Evolutionary conservation across 2,329 filamentous ascomycete genomes (phyloP), one percentile per base, ranked within the genome.

Genomic region (Trichoderma harzianum): DNA sequence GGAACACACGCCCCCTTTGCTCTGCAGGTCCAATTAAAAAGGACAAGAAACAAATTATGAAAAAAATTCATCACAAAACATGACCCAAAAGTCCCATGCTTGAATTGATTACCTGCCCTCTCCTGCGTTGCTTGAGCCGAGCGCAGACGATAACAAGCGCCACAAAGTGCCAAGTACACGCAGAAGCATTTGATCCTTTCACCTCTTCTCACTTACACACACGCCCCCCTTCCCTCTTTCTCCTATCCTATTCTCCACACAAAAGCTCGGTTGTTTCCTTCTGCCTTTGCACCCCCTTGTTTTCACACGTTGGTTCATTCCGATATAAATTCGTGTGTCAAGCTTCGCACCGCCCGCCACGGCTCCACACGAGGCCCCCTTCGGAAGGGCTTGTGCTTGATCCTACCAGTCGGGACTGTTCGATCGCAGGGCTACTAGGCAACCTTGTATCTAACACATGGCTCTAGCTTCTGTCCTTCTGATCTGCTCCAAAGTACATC

Each of bases 291-390:
- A 53, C 28, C 62, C 63, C 63, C 69, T 68, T 43, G 30, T 67
- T 28, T 43, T 43, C 39, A 43, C 61, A 53, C 28, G 16, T 32
- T 30, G 32, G 30, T 43, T 65, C 74, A 74, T 80, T 80, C 79
- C 79, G 79, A 75, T 76, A 79, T 80, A 79, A 80, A 76, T 76
- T 80, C 79, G 79, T 80, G 79, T 69, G 65, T 65, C 61, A 72
- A 70, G 66, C 63, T 72, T 69, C 72, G 73, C 73, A 73, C 70
- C 70, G 72, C 70, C 72, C 72, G 72, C 66, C 69, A 71, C 70
- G 68, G 66, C 66, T 68, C 71, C 67, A 72, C 70, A n/a, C 47
- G 18, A 63, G 36, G 32, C 72, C 60, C 69, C 47, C 61, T 66
- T 64, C 61, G 53, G 53, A 69, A 26, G 36, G 16, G 36, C 66